A percentile compares a stretch with the other conserved stretches of the same genome.
Evolutionary conservation across 202 grass and related monocot species (phyloP).

Genomic region (Panicum virgatum): DNA sequence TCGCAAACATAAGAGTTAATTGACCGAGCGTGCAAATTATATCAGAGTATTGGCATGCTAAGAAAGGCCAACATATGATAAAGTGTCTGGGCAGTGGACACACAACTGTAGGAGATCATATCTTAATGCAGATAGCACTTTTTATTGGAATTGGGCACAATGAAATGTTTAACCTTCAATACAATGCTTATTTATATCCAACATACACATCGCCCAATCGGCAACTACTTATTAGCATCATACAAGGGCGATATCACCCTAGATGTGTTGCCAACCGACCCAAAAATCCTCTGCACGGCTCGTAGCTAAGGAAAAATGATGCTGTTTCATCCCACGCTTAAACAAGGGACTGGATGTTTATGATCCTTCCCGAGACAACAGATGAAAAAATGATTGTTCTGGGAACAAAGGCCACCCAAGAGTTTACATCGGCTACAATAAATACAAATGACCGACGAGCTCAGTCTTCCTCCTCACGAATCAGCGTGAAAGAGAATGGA

Average conservation of each 20-base stretch:
- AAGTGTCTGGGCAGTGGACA: too few species aligned
- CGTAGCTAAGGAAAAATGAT: conserved; percentile 42
- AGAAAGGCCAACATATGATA: neutral
- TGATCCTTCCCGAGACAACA: conserved; percentile 46
- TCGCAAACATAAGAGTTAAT: neutral
- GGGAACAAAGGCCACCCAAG: conserved; percentile 25
- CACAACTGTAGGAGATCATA: neutral
- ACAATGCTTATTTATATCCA: conserved; percentile 64
- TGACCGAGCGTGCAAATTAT: neutral
- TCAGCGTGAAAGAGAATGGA: conserved; percentile 72
- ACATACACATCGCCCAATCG: conserved; percentile 29
- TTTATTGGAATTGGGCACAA: conserved; percentile 32
- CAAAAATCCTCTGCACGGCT: conserved; percentile 30
- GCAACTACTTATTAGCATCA: conserved; percentile 50
- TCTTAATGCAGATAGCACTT: neutral
- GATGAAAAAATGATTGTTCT: conserved; percentile 49
- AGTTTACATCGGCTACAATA: conserved; percentile 46
- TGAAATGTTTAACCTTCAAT: conserved; percentile 36
- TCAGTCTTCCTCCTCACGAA: conserved; percentile 79
- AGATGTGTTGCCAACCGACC: conserved; percentile 32
- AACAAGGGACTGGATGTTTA: conserved; percentile 41
- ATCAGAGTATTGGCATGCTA: neutral
- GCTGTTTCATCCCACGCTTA: neutral
- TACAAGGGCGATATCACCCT: conserved; percentile 43
- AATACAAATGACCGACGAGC: neutral